Evolutionary conservation across 2,329 filamentous ascomycete species (phyloP).

Genomic region (Ceratocystiopsis minuta): DNA sequence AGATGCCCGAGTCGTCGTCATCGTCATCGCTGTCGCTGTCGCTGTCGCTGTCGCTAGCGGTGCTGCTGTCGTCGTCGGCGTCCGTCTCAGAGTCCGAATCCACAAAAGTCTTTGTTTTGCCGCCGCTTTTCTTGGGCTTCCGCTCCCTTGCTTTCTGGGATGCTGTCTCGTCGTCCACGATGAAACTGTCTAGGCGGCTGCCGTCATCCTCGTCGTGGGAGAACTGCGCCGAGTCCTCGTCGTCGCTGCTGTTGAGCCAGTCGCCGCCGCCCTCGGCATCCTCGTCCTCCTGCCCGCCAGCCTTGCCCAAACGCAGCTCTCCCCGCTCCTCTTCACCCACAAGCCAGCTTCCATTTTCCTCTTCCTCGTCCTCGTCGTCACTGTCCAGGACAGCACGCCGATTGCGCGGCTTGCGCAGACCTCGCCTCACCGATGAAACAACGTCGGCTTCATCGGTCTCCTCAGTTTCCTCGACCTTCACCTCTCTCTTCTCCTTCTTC

Average conservation of each 20-base stretch:
- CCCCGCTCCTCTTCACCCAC: conserved; percentile 50
- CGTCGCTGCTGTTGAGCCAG: conserved; percentile 38
- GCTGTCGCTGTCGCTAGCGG: background rate
- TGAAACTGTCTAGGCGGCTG: conserved; percentile 36
- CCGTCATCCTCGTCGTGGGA: conserved; percentile 34
- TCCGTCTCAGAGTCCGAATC: background rate
- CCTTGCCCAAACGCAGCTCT: conserved; percentile 46
- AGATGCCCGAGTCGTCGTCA: conserved; percentile 15
- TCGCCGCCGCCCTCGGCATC: conserved; percentile 77
- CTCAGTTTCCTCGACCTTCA: conserved; percentile 18
- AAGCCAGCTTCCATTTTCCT: conserved; percentile 62
- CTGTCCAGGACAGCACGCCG: conserved; percentile 45
- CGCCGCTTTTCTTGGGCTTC: conserved; percentile 12
- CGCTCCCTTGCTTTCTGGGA: conserved; percentile 11
- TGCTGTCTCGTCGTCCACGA: conserved; percentile 29
- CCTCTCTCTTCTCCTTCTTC: conserved; percentile 19
- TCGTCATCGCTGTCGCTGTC: conserved; percentile 7
- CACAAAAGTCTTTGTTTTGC: background rate
- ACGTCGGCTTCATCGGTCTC: conserved; percentile 15
- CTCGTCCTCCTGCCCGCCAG: conserved; percentile 41
- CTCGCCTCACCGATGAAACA: conserved; percentile 5
- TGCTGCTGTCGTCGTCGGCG: conserved; percentile 3
- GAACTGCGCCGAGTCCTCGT: conserved; percentile 43
- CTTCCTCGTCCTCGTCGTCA: conserved; percentile 36
- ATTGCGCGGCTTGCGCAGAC: conserved; percentile 23